Conservation (phyloP, 2,329 filamentous ascomycete species). For the Ophiostoma australiae region DNA sequence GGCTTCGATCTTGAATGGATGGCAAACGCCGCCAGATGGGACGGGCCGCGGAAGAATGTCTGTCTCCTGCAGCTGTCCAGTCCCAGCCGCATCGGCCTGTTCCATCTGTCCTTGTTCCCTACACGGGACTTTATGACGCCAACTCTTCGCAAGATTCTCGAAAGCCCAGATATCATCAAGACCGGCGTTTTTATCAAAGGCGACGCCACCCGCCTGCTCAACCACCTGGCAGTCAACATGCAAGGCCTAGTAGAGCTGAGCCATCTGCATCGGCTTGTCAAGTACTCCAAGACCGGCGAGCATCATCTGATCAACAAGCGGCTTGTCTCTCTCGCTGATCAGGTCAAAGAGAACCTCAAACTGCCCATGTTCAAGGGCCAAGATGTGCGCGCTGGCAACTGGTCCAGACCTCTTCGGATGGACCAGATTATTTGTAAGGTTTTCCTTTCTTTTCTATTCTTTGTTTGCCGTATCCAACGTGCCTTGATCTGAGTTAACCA, state of each 20-base stretch:
- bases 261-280: constrained; percentile 74
- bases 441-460: constrained; percentile 22
- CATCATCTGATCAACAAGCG: constrained; percentile 59
- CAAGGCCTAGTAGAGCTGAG: constrained; percentile 74
- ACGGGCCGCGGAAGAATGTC: constrained; percentile 61
- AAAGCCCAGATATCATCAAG: constrained; percentile 65
- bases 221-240: constrained; percentile 59
- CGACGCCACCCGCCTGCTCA: constrained; percentile 63
- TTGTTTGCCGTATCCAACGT: no score
- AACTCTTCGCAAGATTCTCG: constrained; percentile 65
- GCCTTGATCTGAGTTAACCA: constrained; percentile 28
- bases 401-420: constrained; percentile 58
- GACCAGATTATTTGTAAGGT: constrained; percentile 65
- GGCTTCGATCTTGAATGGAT: constrained; percentile 91
- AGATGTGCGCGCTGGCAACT: constrained; percentile 67
- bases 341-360: constrained; percentile 65
- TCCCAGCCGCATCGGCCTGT: constrained; percentile 69
- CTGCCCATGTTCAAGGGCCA: constrained; percentile 71
- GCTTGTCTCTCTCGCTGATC: constrained; percentile 60
- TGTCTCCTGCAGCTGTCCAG: constrained; percentile 80
- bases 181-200: constrained; percentile 70
- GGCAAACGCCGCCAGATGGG: constrained; percentile 41
- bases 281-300: constrained; percentile 51
- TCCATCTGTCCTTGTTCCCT: constrained; percentile 68
- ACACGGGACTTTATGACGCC: constrained; percentile 61